A percentile compares a stretch with the other conserved stretches of the same genome.
phyloP scores from a whole-genome alignment of 129 eudicot genomes.

The Mikania micrantha region DNA sequence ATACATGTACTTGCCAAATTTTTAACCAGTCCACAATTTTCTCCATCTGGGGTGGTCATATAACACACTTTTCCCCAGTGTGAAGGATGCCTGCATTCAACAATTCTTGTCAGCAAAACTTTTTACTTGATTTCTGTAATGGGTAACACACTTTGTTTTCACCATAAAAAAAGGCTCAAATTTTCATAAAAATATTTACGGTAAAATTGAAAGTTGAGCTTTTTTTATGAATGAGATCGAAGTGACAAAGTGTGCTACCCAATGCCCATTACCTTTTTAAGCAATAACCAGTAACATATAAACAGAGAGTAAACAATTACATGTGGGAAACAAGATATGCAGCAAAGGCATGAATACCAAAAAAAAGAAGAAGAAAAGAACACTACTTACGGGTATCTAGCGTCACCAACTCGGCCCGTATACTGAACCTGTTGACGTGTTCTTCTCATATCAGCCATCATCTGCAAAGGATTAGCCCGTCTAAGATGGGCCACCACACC shows the following conservation, averaged over 20 bases:
- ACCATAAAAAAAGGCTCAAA: background rate
- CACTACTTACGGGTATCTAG: constrained; percentile 90
- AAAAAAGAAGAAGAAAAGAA: background rate
- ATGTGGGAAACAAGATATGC: background rate
- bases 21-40: constrained; percentile 86
- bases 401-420: constrained; percentile 89
- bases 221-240: background rate
- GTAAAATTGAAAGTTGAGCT: background rate
- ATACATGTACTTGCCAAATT: constrained; percentile 79
- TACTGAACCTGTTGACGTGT: constrained; percentile 79
- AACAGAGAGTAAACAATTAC: background rate
- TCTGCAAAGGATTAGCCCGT: constrained; percentile 83
- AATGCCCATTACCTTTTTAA: background rate
- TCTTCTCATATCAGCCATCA: constrained; percentile 81
- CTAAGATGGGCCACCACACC: constrained; percentile 89
- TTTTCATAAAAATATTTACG: background rate
- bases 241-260: background rate
- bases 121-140: background rate
- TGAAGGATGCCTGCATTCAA: constrained; percentile 79
- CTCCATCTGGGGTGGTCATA: constrained; percentile 93
- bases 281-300: background rate
- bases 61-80: constrained; percentile 91
- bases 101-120: constrained; percentile 12
- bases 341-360: background rate
- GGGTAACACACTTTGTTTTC: background rate